Conservation (phyloP, 2,329 filamentous ascomycete species). For the Exophiala sideris region DNA sequence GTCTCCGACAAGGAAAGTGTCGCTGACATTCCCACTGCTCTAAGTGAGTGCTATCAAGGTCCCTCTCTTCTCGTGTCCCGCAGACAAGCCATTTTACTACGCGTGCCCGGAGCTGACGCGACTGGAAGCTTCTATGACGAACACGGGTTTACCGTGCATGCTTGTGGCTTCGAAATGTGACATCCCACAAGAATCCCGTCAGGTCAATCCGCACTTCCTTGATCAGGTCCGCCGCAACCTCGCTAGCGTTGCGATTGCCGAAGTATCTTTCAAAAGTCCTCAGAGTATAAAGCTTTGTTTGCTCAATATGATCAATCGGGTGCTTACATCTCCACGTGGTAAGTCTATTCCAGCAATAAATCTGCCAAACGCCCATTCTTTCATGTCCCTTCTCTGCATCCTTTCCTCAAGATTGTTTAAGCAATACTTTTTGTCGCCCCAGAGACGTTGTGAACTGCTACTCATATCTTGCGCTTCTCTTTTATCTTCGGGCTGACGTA, state of each 20-base stretch:
- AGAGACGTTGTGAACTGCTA: background rate
- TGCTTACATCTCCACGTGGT: slow-evolving; percentile 68
- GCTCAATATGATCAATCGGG: slow-evolving; percentile 68
- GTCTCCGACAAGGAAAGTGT: slow-evolving; percentile 75
- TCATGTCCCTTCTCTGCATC: no score
- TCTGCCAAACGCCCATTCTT: background rate
- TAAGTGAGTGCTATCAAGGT: slow-evolving; percentile 59
- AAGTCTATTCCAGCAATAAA: slow-evolving; percentile 37
- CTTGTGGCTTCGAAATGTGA: slow-evolving; percentile 91
- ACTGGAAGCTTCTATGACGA: slow-evolving; percentile 22
- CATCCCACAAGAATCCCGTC: slow-evolving; percentile 64
- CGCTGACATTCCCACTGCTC: slow-evolving; percentile 67
- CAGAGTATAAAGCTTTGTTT: slow-evolving; percentile 74
- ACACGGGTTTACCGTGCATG: slow-evolving; percentile 58
- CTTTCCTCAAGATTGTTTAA: background rate
- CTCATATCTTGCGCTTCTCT: slow-evolving; percentile 1
- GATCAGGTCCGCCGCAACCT: slow-evolving; percentile 61
- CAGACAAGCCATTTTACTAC: background rate
- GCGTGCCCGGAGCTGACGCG: background rate
- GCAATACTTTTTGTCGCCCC: background rate
- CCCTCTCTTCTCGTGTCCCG: background rate
- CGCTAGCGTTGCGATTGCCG: slow-evolving; percentile 68
- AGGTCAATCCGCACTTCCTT: slow-evolving; percentile 67
- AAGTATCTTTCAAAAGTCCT: slow-evolving; percentile 66
- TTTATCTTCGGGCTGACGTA: slow-evolving; percentile 3